Evolutionary conservation across 306 rosid species (phyloP).

Genomic region (Alnus glutinosa): DNA sequence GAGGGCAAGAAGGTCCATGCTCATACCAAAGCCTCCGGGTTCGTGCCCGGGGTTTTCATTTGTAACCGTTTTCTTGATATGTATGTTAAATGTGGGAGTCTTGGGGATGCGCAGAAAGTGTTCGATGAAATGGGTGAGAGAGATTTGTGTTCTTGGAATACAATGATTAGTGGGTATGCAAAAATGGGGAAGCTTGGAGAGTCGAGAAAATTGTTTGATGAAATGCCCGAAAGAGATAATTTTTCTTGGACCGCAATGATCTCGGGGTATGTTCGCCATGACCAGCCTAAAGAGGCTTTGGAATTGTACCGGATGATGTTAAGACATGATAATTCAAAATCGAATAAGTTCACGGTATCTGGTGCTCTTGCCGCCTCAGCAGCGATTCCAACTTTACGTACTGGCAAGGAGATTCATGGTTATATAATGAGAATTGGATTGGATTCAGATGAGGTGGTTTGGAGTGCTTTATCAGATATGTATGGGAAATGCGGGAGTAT

Average conservation of each 20-base stretch:
- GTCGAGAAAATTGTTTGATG: slow-evolving; percentile 59
- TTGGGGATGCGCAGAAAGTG: slow-evolving; percentile 48
- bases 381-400: slow-evolving; percentile 41
- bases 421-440: slow-evolving; percentile 46
- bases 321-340: slow-evolving; percentile 38
- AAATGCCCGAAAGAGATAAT: slow-evolving; percentile 63
- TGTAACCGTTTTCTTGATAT: slow-evolving; percentile 50
- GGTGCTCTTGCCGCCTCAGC: slow-evolving; percentile 63
- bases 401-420: slow-evolving; percentile 76
- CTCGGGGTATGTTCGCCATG: slow-evolving; percentile 49
- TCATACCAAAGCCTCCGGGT: slow-evolving; percentile 54
- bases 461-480: slow-evolving; percentile 64
- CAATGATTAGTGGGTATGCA: slow-evolving; percentile 60
- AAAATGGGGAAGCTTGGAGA: slow-evolving; percentile 43
- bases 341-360: slow-evolving; percentile 50
- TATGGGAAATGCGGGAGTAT: slow-evolving; percentile 72
- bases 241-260: slow-evolving; percentile 65
- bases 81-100: slow-evolving; percentile 59
- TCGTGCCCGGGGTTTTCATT: slow-evolving; percentile 45
- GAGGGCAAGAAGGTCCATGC: slow-evolving; percentile 53
- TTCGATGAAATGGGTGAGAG: slow-evolving; percentile 59
- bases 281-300: slow-evolving; percentile 49
- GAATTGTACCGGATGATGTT: slow-evolving; percentile 61
- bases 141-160: slow-evolving; percentile 78
- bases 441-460: slow-evolving; percentile 62